Evolutionary conservation across 805 yeast species (phyloP).

Genomic region (Kuraishia hungarica): DNA sequence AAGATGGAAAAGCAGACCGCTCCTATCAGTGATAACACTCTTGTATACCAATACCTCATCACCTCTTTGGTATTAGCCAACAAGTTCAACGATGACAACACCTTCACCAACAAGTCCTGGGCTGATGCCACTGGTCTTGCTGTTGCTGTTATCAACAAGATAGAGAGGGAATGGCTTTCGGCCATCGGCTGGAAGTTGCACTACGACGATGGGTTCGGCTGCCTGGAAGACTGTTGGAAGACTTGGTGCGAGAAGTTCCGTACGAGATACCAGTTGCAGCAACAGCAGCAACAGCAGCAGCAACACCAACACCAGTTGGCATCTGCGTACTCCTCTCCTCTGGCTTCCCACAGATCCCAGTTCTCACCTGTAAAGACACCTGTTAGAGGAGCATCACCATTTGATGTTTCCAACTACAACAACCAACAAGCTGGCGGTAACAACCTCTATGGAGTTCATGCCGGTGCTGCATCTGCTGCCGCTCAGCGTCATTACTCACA

Average conservation of each 20-base stretch:
- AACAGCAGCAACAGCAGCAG: neutral
- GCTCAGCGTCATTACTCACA: neutral
- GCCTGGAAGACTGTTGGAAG: slow-evolving; percentile 27
- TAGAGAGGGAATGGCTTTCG: slow-evolving; percentile 50
- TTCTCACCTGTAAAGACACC: neutral
- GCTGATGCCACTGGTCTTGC: slow-evolving; percentile 86
- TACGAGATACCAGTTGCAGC: neutral
- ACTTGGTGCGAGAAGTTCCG: slow-evolving; percentile 25
- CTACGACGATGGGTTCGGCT: slow-evolving; percentile 19
- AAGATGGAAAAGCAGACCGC: slow-evolving; percentile 29
- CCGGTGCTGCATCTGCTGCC: neutral
- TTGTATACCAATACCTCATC: slow-evolving; percentile 48
- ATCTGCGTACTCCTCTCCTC: neutral
- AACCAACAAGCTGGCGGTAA: neutral
- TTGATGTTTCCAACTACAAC: neutral
- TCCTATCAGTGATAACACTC: slow-evolving; percentile 21
- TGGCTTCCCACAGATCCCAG: slow-evolving; percentile 1
- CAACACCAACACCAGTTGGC: neutral
- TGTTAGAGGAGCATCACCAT: neutral
- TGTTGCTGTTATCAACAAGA: slow-evolving; percentile 46
- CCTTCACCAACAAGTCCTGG: slow-evolving; percentile 94
- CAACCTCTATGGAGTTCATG: neutral
- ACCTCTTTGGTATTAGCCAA: slow-evolving; percentile 77
- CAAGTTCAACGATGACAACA: slow-evolving; percentile 93
- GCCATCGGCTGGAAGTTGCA: slow-evolving; percentile 22